Evolutionary conservation across 2,329 filamentous ascomycete genomes (phyloP).

Genomic region (Neodidymelliopsis sp.): DNA sequence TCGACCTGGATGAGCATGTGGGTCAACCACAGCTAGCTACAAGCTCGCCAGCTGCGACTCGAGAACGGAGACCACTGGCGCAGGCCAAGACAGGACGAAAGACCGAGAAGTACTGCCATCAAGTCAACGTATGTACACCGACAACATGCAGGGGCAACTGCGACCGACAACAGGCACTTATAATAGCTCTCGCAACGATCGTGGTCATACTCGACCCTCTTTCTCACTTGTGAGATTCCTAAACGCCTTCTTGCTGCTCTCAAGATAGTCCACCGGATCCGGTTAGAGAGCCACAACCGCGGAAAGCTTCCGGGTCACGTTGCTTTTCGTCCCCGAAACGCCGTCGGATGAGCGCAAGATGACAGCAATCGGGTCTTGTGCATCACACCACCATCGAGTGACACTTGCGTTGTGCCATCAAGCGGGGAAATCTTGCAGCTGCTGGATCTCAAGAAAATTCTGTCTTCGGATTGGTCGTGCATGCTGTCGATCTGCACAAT

Average conservation of each 20-base stretch:
- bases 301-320: slow-evolving; percentile 26
- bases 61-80: background rate
- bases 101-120: background rate
- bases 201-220: background rate
- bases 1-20: slow-evolving; percentile 5
- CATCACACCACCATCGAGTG: slow-evolving; percentile 28
- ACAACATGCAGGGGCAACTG: background rate
- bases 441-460: background rate
- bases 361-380: slow-evolving; percentile 7
- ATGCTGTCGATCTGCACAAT: slow-evolving; percentile 12
- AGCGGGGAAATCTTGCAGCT: slow-evolving; percentile 14
- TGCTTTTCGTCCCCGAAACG: slow-evolving; percentile 24
- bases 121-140: background rate
- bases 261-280: slow-evolving; percentile 18
- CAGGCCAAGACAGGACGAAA: background rate
- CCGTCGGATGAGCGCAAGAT: slow-evolving; percentile 39
- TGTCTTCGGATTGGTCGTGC: slow-evolving; percentile 9
- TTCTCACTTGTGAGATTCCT: background rate
- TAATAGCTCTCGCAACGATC: background rate
- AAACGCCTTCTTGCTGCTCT: background rate
- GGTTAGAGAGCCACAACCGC: slow-evolving; percentile 19
- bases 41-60: slow-evolving; percentile 3
- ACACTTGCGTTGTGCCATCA: slow-evolving; percentile 6
- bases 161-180: background rate
- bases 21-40: background rate